These are phyloP conservation scores for Trichomonas tenax DNA, from an alignment of 208 protist genomes.

Conservation along the genomic window DNA sequence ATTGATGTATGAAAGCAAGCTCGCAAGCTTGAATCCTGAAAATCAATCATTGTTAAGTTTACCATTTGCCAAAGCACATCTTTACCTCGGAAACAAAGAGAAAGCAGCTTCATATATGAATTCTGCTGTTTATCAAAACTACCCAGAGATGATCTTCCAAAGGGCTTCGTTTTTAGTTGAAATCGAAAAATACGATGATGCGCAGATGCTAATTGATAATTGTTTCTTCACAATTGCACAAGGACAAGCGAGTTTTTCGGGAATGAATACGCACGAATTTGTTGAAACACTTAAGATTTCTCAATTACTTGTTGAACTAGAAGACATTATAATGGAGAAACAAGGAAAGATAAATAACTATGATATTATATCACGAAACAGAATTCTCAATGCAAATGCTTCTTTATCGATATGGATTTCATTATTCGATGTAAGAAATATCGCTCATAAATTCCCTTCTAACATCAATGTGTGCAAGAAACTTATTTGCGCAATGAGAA, in stretches of 20 bases:
- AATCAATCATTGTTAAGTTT: not conserved
- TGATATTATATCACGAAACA: no score
- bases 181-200: not conserved
- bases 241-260: not conserved
- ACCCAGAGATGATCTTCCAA: not conserved
- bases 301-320: not conserved
- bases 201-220: not conserved
- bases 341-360: not conserved
- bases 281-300: not conserved
- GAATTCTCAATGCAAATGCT: no score
- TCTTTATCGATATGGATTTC: no score
- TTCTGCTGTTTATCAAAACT: not conserved
- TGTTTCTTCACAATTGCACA: not conserved
- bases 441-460: not conserved
- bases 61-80: not conserved
- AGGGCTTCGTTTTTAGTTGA: not conserved
- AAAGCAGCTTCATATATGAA: not conserved
- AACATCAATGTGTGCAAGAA: not conserved
- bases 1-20: not conserved
- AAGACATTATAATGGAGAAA: not conserved
- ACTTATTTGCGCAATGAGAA: not conserved
- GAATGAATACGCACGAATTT: not conserved
- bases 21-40: not conserved
- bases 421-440: not conserved
- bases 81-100: not conserved